Percentiles rank a stretch among this genome's conserved stretches.
These are phyloP conservation scores for Ananas comosus DNA, from an alignment of 176 grass and related monocot genomes.

Conservation along the genomic window DNA sequence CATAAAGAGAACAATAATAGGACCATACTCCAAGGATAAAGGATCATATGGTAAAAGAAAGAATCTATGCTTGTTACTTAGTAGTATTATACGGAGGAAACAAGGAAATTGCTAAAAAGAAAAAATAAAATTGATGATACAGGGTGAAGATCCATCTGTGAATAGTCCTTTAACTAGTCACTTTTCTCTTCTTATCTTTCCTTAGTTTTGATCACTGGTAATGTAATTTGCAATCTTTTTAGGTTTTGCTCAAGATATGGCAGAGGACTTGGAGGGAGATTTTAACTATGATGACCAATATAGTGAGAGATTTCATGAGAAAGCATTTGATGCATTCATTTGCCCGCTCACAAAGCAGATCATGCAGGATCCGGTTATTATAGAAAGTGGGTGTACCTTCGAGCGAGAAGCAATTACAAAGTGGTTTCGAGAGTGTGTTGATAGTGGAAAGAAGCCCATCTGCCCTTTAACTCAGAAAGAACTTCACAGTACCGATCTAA, in stretches of 20 bases:
- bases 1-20: too few species aligned
- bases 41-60: too few species aligned
- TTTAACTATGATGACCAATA: neutral
- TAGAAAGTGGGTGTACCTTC: constrained; percentile 40
- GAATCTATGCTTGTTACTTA: too few species aligned
- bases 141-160: neutral
- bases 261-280: neutral
- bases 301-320: neutral
- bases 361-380: constrained; percentile 33
- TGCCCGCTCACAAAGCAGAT: constrained; percentile 42
- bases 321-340: constrained; percentile 25
- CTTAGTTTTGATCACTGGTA: neutral
- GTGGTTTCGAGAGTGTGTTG: constrained; percentile 31
- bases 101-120: too few species aligned
- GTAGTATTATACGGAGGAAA: too few species aligned
- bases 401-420: constrained; percentile 26
- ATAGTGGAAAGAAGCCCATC: constrained; percentile 6
- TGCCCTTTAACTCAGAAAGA: constrained; percentile 29
- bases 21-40: too few species aligned
- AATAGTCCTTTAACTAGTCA: neutral
- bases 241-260: neutral
- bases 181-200: neutral
- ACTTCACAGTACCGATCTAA: constrained; percentile 16
- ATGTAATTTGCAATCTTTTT: neutral
- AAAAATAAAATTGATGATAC: neutral